A percentile compares a stretch with the other conserved stretches of the same genome.
phyloP scores from a whole-genome alignment of 805 yeast genomes.

The Starmerella davenportii region DNA sequence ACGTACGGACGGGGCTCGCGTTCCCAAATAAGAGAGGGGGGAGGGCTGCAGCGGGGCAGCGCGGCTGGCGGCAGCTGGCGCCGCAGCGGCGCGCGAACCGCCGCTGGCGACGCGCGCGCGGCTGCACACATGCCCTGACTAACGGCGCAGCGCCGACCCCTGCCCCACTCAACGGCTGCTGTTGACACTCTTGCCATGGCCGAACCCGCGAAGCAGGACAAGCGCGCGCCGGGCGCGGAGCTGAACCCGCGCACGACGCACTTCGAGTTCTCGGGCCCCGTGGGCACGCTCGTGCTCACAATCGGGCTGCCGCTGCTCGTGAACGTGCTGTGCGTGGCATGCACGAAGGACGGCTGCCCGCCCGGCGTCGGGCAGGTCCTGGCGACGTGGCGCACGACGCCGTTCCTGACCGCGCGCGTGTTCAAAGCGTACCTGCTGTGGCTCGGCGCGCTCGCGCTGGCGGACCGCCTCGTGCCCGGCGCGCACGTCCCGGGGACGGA shows the following conservation, averaged over 20 bases:
- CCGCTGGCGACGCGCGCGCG: too few species aligned
- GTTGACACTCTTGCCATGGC: too few species aligned
- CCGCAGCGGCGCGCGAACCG: too few species aligned
- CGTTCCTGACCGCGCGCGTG: slow-evolving; percentile 22
- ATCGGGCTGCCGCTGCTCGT: slow-evolving; percentile 50
- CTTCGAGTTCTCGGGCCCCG: slow-evolving; percentile 59
- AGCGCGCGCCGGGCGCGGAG: too few species aligned
- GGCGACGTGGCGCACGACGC: slow-evolving; percentile 8
- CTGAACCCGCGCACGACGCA: slow-evolving; percentile 54
- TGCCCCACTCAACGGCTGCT: too few species aligned
- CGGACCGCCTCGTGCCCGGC: slow-evolving; percentile 57
- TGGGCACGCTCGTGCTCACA: slow-evolving; percentile 55
- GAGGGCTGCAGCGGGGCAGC: too few species aligned
- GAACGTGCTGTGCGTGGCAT: slow-evolving; percentile 37
- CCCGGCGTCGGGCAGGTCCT: slow-evolving; percentile 11
- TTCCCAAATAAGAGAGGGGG: too few species aligned
- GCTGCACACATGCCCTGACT: too few species aligned
- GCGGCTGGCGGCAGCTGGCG: too few species aligned
- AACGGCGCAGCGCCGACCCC: too few species aligned
- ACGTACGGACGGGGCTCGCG: too few species aligned
- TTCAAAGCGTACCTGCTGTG: slow-evolving; percentile 55
- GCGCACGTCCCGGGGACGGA: slow-evolving; percentile 41
- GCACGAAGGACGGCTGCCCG: slow-evolving; percentile 34
- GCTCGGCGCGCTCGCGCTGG: slow-evolving; percentile 45
- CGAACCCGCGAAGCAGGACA: too few species aligned